These are phyloP conservation scores for Leptographium procerum DNA, from an alignment of 2,329 filamentous ascomycete genomes.

Conservation along the genomic window DNA sequence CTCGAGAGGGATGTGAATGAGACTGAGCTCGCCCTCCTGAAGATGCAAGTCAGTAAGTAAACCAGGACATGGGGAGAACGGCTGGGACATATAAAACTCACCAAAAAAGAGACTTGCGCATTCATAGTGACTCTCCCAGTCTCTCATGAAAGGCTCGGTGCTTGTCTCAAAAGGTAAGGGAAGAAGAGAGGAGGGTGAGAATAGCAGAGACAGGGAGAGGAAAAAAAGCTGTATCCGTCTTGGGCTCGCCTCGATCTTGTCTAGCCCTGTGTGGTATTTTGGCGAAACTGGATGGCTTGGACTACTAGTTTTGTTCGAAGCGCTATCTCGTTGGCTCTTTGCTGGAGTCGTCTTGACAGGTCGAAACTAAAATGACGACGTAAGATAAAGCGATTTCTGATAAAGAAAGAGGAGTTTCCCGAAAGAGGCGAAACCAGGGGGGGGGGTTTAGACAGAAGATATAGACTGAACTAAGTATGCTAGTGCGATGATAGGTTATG, in stretches of 20 bases:
- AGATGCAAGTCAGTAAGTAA: not conserved
- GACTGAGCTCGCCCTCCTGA: constrained; percentile 73
- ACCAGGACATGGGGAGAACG: not conserved
- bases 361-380: constrained; percentile 2
- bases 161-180: not conserved
- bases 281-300: not conserved
- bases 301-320: not conserved
- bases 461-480: not conserved
- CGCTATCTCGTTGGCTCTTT: not conserved
- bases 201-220: too few species aligned
- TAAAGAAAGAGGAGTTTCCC: not conserved
- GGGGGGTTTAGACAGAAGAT: not conserved
- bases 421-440: not conserved
- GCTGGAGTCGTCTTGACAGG: not conserved
- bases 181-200: too few species aligned
- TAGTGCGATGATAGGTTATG: not conserved
- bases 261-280: not conserved
- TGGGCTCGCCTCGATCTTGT: not conserved
- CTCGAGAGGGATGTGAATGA: constrained; percentile 81
- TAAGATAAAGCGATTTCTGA: constrained; percentile 1
- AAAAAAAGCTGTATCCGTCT: not conserved
- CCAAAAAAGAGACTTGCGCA: constrained; percentile 46
- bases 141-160: not conserved
- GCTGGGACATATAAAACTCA: constrained; percentile 22
- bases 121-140: constrained; percentile 31